A percentile compares a stretch with the other conserved stretches of the same genome.
phyloP scores from a whole-genome alignment of 345 rosid genomes.

The Gynandropsis gynandra region DNA sequence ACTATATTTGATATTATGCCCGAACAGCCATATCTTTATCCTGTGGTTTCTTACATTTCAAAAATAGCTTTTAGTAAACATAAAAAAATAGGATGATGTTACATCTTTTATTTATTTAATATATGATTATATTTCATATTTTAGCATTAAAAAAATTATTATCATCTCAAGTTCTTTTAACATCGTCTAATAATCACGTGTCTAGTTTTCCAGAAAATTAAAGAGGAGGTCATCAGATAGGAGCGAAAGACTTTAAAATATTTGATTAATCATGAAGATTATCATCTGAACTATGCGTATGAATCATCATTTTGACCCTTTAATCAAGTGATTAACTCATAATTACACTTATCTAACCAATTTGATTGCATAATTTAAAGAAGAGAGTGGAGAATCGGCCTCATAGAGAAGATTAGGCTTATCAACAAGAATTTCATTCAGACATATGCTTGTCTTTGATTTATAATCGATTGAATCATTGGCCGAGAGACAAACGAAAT shows the following conservation, averaged over 20 bases:
- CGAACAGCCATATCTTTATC: too few species aligned
- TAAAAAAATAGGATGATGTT: too few species aligned
- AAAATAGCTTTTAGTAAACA: too few species aligned
- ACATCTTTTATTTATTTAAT: too few species aligned
- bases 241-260: slow-evolving; percentile 76
- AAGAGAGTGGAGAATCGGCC: slow-evolving; percentile 27
- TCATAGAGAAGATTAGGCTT: slow-evolving; percentile 89
- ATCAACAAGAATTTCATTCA: slow-evolving; percentile 54
- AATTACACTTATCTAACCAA: neutral
- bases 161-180: too few species aligned
- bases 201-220: too few species aligned
- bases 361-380: fast-evolving
- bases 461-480: slow-evolving; percentile 44
- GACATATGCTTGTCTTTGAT: slow-evolving; percentile 87
- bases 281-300: slow-evolving; percentile 96
- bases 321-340: neutral
- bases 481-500: slow-evolving; percentile 37
- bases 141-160: too few species aligned
- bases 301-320: slow-evolving; percentile 63
- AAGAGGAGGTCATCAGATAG: slow-evolving; percentile 60
- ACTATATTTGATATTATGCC: too few species aligned
- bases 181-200: too few species aligned
- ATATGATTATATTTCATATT: too few species aligned
- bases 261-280: slow-evolving; percentile 42
- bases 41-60: too few species aligned